Percentiles rank a stretch among this genome's conserved stretches.
Conservation (phyloP, 106 monocot genomes). For the Acanthochlamys bracteata region DNA sequence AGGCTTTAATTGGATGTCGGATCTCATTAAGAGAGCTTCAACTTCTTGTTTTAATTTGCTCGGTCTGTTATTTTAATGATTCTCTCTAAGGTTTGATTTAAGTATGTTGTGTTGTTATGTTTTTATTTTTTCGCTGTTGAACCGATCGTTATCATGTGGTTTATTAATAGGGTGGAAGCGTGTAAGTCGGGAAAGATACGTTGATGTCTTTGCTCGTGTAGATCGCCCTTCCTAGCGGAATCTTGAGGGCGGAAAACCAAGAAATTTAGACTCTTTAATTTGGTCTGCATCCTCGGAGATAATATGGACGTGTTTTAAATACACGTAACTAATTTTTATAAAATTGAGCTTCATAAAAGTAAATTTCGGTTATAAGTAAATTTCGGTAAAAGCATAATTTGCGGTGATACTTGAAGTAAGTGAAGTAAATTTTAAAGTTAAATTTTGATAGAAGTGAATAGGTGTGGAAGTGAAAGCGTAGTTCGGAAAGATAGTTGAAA, state of each 20-base stretch:
- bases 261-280: neutral
- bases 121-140: slow-evolving; percentile 1
- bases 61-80: neutral
- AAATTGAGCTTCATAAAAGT: too few relatives aligned
- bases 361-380: too few relatives aligned
- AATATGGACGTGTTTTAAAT: neutral
- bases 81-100: neutral
- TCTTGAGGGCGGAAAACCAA: neutral
- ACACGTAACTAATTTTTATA: too few relatives aligned
- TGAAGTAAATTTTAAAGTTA: too few relatives aligned
- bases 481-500: too few relatives aligned
- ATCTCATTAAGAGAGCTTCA: slow-evolving; percentile 44
- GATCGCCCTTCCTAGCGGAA: neutral
- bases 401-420: too few relatives aligned
- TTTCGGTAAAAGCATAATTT: too few relatives aligned
- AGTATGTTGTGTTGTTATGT: neutral
- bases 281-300: neutral
- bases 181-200: slow-evolving; percentile 7
- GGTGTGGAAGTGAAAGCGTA: too few relatives aligned
- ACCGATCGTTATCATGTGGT: neutral
- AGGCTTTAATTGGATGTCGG: slow-evolving; percentile 39
- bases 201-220: slow-evolving; percentile 2
- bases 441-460: too few relatives aligned
- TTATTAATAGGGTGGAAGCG: slow-evolving; percentile 6
- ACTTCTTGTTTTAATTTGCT: slow-evolving; percentile 24